These are phyloP conservation scores for Ceratobasidium sp. DNA, from an alignment of 1,284 basidiomycete genomes.

Conservation along the genomic window DNA sequence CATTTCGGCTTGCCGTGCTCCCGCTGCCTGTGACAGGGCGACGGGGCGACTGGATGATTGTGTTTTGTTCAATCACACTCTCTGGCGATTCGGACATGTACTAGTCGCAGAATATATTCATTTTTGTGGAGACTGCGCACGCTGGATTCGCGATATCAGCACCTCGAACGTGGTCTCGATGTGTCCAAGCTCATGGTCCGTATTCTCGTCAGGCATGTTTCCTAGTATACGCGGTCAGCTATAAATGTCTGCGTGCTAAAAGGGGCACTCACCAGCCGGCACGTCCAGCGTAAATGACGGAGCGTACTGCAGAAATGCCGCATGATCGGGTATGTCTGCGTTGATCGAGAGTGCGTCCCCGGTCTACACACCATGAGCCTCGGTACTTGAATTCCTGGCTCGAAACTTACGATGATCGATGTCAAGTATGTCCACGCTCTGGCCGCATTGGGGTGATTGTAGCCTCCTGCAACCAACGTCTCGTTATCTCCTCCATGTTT, in stretches of 20 bases:
- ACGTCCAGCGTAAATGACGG: constrained; percentile 85
- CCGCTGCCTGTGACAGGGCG: constrained; percentile 35
- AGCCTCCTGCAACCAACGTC: constrained; percentile 70
- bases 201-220: constrained; percentile 78
- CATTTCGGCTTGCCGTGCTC: constrained; percentile 39
- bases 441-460: constrained; percentile 82
- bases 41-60: constrained; percentile 32
- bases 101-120: constrained; percentile 4
- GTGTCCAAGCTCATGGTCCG: constrained; percentile 59
- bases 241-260: background rate
- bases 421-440: constrained; percentile 87
- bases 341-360: constrained; percentile 66
- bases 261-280: constrained; percentile 55
- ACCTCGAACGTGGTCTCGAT: constrained; percentile 51
- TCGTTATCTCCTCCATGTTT: background rate
- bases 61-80: constrained; percentile 1
- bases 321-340: constrained; percentile 76
- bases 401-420: constrained; percentile 68
- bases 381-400: background rate
- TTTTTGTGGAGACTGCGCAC: constrained; percentile 33
- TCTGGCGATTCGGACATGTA: constrained; percentile 39
- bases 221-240: constrained; percentile 56
- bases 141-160: constrained; percentile 38
- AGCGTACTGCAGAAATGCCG: constrained; percentile 72
- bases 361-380: constrained; percentile 57